These are phyloP conservation scores for Coemansia interrupta DNA, from an alignment of 192 early-diverging fungal genomes.

Conservation along the genomic window DNA sequence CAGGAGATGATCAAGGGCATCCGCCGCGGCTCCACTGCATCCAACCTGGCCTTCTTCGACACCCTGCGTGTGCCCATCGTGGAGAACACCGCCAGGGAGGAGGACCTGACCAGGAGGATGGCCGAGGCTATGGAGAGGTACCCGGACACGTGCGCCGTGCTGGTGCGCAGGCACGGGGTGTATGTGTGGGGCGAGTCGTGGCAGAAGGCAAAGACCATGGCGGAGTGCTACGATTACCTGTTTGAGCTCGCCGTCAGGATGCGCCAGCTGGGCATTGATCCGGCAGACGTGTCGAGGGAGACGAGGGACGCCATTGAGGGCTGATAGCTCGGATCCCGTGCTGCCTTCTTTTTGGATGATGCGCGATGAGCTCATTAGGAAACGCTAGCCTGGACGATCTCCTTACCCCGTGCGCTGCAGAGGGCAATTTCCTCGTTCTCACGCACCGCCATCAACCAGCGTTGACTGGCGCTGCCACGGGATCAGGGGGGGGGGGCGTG, in stretches of 20 bases:
- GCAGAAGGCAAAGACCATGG: slow-evolving; percentile 98
- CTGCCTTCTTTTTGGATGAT: neutral
- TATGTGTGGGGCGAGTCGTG: slow-evolving; percentile 96
- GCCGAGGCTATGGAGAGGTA: slow-evolving; percentile 80
- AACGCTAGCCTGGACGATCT: neutral
- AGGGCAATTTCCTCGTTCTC: too few relatives aligned
- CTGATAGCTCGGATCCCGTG: neutral
- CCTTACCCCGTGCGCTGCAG: neutral
- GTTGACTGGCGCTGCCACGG: too few relatives aligned
- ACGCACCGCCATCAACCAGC: neutral
- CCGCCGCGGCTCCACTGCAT: slow-evolving; percentile 62
- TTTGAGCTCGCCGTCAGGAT: slow-evolving; percentile 96
- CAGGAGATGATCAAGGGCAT: slow-evolving; percentile 99
- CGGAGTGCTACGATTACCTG: slow-evolving; percentile 97
- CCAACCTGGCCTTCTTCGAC: slow-evolving; percentile 74
- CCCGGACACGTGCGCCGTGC: slow-evolving; percentile 88
- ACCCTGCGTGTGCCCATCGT: slow-evolving; percentile 87
- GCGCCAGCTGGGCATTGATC: slow-evolving; percentile 82
- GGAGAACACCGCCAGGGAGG: slow-evolving; percentile 93
- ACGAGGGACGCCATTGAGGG: slow-evolving; percentile 14
- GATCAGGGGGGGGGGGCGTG: too few relatives aligned
- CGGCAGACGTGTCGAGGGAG: slow-evolving; percentile 37
- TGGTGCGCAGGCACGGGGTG: slow-evolving; percentile 93
- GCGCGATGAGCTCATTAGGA: neutral
- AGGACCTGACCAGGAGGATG: slow-evolving; percentile 86